These are phyloP conservation scores for Styphnolobium japonicum DNA, from an alignment of 306 rosid species.

Conservation along the genomic window DNA sequence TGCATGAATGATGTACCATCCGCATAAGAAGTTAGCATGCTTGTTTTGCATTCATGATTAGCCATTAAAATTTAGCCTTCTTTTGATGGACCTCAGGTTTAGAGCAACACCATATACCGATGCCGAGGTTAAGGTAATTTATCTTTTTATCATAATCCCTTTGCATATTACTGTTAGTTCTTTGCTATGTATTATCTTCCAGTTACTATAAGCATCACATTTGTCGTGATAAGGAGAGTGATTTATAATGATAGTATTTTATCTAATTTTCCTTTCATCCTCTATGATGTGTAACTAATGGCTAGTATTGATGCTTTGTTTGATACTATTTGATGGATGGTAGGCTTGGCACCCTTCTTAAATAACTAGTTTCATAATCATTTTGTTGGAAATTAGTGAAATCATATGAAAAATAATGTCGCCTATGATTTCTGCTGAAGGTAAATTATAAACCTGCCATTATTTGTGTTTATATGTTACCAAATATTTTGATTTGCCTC, in stretches of 20 bases:
- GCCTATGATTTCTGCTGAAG: not conserved
- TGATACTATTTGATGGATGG: not conserved
- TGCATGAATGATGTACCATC: slow-evolving; percentile 8
- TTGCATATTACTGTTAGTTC: slow-evolving; percentile 4
- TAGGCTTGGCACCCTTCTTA: slow-evolving; percentile 7
- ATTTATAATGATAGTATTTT: slow-evolving; percentile 1
- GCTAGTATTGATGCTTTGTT: not conserved
- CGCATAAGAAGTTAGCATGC: not conserved
- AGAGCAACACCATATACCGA: slow-evolving; percentile 78
- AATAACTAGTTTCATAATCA: not conserved
- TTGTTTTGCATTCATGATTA: slow-evolving; percentile 20
- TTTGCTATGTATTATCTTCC: not conserved
- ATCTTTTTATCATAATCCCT: not conserved
- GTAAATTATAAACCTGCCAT: not conserved
- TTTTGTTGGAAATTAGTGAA: not conserved
- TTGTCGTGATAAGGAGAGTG: not conserved
- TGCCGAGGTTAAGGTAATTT: slow-evolving; percentile 79
- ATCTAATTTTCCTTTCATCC: slow-evolving; percentile 1
- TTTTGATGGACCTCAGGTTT: slow-evolving; percentile 51
- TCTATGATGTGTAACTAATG: not conserved
- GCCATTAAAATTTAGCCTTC: slow-evolving; percentile 7
- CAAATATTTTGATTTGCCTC: not conserved
- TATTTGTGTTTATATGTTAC: not conserved
- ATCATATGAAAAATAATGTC: not conserved
- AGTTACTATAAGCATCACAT: not conserved